phyloP scores from a whole-genome alignment of 805 yeast genomes.

The Cyberlindnera xishuangbannaensis region DNA sequence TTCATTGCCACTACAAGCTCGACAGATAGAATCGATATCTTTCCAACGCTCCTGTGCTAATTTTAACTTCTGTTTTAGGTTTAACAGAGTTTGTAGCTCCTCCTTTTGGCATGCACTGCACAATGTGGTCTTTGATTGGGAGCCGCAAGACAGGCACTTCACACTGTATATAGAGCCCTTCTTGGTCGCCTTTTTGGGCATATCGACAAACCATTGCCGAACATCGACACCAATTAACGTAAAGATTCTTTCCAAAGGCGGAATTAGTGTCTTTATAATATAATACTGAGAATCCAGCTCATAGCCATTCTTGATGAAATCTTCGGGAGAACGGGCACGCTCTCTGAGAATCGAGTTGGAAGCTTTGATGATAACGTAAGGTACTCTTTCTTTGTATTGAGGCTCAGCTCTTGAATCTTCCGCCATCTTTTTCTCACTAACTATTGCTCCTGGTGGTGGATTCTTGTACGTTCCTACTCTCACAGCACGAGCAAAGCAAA shows the following conservation, averaged over 20 bases:
- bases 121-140: slow-evolving; percentile 17
- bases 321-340: slow-evolving; percentile 74
- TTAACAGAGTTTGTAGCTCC: slow-evolving; percentile 32
- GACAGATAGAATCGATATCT: slow-evolving; percentile 30
- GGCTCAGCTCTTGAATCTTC: slow-evolving; percentile 74
- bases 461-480: slow-evolving; percentile 77
- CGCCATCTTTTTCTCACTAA: slow-evolving; percentile 58
- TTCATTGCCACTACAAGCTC: slow-evolving; percentile 30
- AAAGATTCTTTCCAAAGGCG: slow-evolving; percentile 84
- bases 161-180: slow-evolving; percentile 25
- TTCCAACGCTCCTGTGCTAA: slow-evolving; percentile 25
- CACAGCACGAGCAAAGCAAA: slow-evolving; percentile 89
- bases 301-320: slow-evolving; percentile 42
- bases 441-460: slow-evolving; percentile 88
- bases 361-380: slow-evolving; percentile 72
- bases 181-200: slow-evolving; percentile 49
- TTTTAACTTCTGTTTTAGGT: slow-evolving; percentile 26
- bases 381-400: slow-evolving; percentile 83
- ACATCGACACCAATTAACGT: slow-evolving; percentile 79
- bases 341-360: slow-evolving; percentile 59
- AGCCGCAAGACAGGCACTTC: slow-evolving; percentile 24
- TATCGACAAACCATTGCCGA: slow-evolving; percentile 64
- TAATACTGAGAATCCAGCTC: slow-evolving; percentile 80
- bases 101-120: slow-evolving; percentile 32
- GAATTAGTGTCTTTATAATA: slow-evolving; percentile 74